phyloP scores from a whole-genome alignment of 257 asterid genomes.

The Rauvolfia tetraphylla region DNA sequence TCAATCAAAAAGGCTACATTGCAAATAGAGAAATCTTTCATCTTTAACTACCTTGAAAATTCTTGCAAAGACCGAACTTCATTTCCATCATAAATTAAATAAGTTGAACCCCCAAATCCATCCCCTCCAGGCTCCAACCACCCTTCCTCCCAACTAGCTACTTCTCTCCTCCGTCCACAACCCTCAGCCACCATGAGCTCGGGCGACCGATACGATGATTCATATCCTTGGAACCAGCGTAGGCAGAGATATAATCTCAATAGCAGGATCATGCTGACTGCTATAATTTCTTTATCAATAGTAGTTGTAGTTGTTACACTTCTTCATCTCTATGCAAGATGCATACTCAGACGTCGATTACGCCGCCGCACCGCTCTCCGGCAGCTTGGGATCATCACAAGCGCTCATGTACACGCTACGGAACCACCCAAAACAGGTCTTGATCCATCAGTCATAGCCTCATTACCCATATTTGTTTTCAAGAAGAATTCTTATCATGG shows the following conservation, averaged over 20 bases:
- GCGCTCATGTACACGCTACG: conserved; percentile 13
- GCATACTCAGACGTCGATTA: conserved; percentile 61
- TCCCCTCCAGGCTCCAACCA: background rate
- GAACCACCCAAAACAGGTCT: conserved; percentile 57
- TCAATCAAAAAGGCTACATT: background rate
- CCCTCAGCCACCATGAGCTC: conserved; percentile 30
- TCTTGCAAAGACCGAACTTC: background rate
- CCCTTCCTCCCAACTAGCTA: background rate
- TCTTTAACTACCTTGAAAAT: background rate
- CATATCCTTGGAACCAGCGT: background rate
- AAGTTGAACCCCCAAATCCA: background rate
- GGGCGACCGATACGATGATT: conserved; percentile 18
- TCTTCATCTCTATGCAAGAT: conserved; percentile 72
- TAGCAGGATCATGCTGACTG: conserved; percentile 67
- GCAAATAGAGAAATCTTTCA: background rate
- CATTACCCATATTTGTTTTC: conserved; percentile 49
- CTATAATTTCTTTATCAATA: conserved; percentile 56
- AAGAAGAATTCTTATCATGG: background rate
- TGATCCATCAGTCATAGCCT: conserved; percentile 45
- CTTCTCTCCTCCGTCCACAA: background rate
- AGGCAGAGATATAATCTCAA: conserved; percentile 28
- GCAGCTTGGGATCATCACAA: conserved; percentile 30
- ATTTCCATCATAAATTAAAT: background rate
- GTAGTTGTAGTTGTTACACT: conserved; percentile 52
- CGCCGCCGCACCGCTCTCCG: conserved; percentile 47